Percentiles rank a stretch among this genome's conserved stretches.
These are phyloP conservation scores for Dalbergia cultrata DNA, from an alignment of 306 rosid genomes.

Conservation along the genomic window DNA sequence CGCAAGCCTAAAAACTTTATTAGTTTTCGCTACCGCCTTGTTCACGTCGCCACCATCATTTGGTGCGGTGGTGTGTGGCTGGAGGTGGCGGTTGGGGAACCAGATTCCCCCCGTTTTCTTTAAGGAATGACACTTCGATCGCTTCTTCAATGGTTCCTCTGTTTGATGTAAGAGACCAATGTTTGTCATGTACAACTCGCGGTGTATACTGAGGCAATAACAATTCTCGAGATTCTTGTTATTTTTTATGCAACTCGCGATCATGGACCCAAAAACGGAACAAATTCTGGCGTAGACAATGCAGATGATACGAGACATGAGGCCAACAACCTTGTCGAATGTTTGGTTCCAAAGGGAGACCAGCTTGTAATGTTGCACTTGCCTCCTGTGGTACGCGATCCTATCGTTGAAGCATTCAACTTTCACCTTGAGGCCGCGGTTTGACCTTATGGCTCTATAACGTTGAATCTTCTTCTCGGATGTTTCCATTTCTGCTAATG, in stretches of 20 bases:
- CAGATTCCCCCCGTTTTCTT: constrained; percentile 35
- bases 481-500: constrained; percentile 54
- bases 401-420: constrained; percentile 51
- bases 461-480: constrained; percentile 57
- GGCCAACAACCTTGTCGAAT: constrained; percentile 57
- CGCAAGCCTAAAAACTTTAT: constrained; percentile 51
- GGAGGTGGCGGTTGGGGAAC: not conserved
- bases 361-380: constrained; percentile 60
- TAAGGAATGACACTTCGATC: constrained; percentile 17
- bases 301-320: constrained; percentile 64
- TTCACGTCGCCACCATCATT: not conserved
- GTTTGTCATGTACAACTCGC: constrained; percentile 40
- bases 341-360: constrained; percentile 72
- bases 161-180: not conserved
- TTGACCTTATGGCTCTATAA: constrained; percentile 45
- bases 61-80: not conserved
- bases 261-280: constrained; percentile 51
- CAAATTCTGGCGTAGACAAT: constrained; percentile 59
- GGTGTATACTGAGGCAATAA: constrained; percentile 49
- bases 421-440: constrained; percentile 45
- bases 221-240: constrained; percentile 11
- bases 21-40: constrained; percentile 17
- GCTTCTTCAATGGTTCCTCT: constrained; percentile 12
- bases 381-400: constrained; percentile 46
- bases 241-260: not conserved